phyloP scores from a whole-genome alignment of 169 alveolate genomes.

The Eimeria brunetti region DNA sequence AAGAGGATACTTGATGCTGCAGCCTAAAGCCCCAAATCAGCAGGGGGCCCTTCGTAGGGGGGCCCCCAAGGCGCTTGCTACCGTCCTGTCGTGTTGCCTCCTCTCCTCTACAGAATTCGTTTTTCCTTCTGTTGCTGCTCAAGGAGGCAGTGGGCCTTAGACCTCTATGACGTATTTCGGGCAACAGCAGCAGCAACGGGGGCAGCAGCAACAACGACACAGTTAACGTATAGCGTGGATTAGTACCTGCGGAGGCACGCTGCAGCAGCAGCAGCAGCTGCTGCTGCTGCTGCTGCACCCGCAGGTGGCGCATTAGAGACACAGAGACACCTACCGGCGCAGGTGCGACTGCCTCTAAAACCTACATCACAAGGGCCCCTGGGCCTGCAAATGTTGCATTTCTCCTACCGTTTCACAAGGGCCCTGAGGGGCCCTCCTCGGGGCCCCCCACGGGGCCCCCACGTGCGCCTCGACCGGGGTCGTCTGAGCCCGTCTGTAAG shows the following conservation, averaged over 20 bases:
- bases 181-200: not conserved
- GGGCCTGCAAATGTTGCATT: not conserved
- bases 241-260: not conserved
- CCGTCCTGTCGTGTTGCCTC: not conserved
- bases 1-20: no score
- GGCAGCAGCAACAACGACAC: constrained; percentile 16
- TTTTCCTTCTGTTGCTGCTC: constrained; percentile 14
- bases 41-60: constrained; percentile 54
- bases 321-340: not conserved
- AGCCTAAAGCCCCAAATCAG: not conserved
- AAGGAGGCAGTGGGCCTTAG: not conserved
- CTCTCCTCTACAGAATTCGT: not conserved
- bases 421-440: constrained; percentile 2
- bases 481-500: not conserved
- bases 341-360: not conserved
- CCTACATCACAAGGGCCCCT: not conserved
- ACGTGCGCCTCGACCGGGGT: not conserved
- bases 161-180: not conserved
- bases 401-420: not conserved
- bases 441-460: constrained; percentile 18
- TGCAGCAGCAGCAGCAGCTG: constrained; percentile 32
- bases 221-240: not conserved
- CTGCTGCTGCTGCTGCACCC: not conserved
- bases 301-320: not conserved
- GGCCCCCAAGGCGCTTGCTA: not conserved